Evolutionary conservation across 2,329 filamentous ascomycete genomes (phyloP).

Genomic region (Alternaria sp.): DNA sequence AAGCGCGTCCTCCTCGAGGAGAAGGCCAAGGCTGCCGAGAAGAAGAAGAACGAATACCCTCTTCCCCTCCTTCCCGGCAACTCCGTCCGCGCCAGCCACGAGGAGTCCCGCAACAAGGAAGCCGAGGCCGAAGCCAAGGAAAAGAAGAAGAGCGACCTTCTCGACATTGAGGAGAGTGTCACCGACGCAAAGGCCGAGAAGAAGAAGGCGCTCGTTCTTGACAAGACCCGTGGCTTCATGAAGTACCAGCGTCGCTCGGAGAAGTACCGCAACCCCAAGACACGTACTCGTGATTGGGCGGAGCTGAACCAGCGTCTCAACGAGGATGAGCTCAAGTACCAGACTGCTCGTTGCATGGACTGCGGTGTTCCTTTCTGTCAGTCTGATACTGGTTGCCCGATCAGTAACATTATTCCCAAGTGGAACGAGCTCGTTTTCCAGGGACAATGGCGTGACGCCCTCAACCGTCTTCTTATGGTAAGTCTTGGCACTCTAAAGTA

Average conservation of each 20-base stretch:
- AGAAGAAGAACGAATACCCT: conserved; percentile 83
- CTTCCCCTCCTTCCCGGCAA: conserved; percentile 77
- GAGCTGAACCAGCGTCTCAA: conserved; percentile 87
- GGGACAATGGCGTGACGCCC: conserved; percentile 83
- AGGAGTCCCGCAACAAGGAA: conserved; percentile 60
- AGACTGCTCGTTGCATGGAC: conserved; percentile 97
- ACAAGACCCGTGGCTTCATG: conserved; percentile 98
- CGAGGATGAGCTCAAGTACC: conserved; percentile 95
- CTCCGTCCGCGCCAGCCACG: conserved; percentile 59
- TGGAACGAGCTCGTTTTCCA: conserved; percentile 75
- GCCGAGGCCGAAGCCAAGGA: conserved; percentile 67
- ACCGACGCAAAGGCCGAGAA: conserved; percentile 85
- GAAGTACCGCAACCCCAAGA: conserved; percentile 87
- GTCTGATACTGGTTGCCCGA: conserved; percentile 93
- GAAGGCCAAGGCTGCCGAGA: conserved; percentile 81
- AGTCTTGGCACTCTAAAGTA: not conserved
- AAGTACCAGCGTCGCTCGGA: conserved; percentile 91
- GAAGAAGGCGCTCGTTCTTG: conserved; percentile 89
- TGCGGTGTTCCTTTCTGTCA: conserved; percentile 98
- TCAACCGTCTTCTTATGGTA: conserved; percentile 80
- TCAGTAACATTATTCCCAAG: conserved; percentile 97
- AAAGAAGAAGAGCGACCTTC: conserved; percentile 71
- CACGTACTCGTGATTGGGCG: conserved; percentile 89
- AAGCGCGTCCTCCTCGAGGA: conserved; percentile 90
- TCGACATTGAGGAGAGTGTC: conserved; percentile 90